phyloP scores from a whole-genome alignment of 2,329 filamentous ascomycete genomes.

The Karstenula rhodostoma region DNA sequence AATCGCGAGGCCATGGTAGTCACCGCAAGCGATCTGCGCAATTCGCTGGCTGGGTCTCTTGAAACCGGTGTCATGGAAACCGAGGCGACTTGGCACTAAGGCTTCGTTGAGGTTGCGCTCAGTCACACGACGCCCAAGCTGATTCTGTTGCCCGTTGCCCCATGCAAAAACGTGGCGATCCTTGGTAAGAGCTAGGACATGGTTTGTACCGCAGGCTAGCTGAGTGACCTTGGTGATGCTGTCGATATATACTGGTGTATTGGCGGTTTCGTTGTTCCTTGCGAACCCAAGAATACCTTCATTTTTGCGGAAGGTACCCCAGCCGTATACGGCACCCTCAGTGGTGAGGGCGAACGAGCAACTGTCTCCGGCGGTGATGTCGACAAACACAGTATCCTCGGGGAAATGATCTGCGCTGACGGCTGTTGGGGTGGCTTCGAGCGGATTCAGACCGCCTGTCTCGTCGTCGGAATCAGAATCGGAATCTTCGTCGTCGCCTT shows the following conservation, averaged over 20 bases:
- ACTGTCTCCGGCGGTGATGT: conserved; percentile 77
- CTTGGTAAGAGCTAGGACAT: conserved; percentile 72
- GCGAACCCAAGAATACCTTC: conserved; percentile 73
- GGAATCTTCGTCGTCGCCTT: conserved; percentile 58
- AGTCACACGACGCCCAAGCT: conserved; percentile 71
- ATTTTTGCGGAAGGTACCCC: conserved; percentile 81
- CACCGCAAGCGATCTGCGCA: conserved; percentile 71
- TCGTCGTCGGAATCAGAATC: conserved; percentile 60
- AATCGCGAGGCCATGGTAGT: conserved; percentile 83
- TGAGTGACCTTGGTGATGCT: conserved; percentile 71
- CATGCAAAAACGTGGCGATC: conserved; percentile 73
- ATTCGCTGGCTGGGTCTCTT: conserved; percentile 60
- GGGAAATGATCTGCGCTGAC: conserved; percentile 66
- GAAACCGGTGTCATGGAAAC: conserved; percentile 55
- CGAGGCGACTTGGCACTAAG: conserved; percentile 65
- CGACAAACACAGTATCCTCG: conserved; percentile 68
- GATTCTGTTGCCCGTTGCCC: conserved; percentile 77
- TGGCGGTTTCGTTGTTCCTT: conserved; percentile 50
- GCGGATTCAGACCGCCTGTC: conserved; percentile 74
- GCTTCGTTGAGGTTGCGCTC: conserved; percentile 65
- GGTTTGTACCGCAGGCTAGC: conserved; percentile 73
- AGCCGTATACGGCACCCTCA: conserved; percentile 79
- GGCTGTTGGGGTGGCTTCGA: conserved; percentile 71
- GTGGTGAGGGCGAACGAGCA: conserved; percentile 78
- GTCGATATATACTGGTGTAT: conserved; percentile 63